Conservation (phyloP, 805 yeast species). For the Yarrowia deformans region DNA sequence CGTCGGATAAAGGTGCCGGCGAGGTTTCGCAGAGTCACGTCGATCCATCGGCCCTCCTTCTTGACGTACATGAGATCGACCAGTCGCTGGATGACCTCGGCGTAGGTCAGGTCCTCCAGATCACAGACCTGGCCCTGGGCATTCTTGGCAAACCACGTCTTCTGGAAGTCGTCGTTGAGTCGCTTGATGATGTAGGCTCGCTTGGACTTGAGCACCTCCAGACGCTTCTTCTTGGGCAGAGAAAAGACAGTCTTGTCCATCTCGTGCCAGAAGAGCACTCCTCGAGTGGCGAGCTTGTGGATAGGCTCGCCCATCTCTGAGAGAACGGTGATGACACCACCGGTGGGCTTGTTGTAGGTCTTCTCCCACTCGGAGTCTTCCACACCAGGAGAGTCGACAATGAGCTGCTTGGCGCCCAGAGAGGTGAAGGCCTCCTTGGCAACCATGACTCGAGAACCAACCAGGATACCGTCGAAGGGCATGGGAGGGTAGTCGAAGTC, state of each 20-base stretch:
- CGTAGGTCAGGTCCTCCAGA: constrained; percentile 93
- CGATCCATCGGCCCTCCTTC: constrained; percentile 86
- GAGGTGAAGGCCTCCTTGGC: constrained; percentile 97
- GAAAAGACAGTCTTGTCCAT: constrained; percentile 92
- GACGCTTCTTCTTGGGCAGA: constrained; percentile 83
- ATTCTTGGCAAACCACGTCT: constrained; percentile 94
- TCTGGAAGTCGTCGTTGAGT: constrained; percentile 93
- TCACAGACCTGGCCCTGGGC: constrained; percentile 81
- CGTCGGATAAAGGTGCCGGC: constrained; percentile 87
- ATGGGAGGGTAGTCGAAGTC: constrained; percentile 90
- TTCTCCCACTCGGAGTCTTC: constrained; percentile 89
- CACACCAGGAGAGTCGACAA: constrained; percentile 90
- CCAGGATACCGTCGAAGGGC: constrained; percentile 98
- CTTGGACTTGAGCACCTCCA: constrained; percentile 81
- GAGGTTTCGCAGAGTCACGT: constrained; percentile 81
- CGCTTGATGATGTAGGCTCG: constrained; percentile 83
- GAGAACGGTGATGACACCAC: constrained; percentile 94
- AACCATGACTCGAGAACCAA: constrained; percentile 97
- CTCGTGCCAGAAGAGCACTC: constrained; percentile 97
- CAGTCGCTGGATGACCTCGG: constrained; percentile 84
- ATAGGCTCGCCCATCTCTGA: constrained; percentile 99
- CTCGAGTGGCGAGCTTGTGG: constrained; percentile 97
- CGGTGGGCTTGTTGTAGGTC: constrained; percentile 93
- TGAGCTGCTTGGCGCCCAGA: constrained; percentile 90
- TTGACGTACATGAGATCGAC: constrained; percentile 88